Evolutionary conservation across 306 rosid species (phyloP).

Genomic region (Prosopis cineraria): DNA sequence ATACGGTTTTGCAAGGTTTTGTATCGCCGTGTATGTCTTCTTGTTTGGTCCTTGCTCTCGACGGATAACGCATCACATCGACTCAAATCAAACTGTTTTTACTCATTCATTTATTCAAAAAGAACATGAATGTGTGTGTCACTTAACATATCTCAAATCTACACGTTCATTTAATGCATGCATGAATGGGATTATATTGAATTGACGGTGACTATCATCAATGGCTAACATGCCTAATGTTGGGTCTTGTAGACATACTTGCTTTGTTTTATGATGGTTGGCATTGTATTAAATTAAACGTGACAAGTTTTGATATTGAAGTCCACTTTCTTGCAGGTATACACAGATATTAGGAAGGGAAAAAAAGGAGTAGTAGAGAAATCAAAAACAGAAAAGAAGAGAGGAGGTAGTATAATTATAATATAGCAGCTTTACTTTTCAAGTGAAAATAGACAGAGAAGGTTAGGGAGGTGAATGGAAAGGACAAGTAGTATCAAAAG

Average conservation of each 20-base stretch:
- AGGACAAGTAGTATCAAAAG: slow-evolving; percentile 53
- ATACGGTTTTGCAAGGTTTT: slow-evolving; percentile 3
- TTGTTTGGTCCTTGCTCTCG: background rate
- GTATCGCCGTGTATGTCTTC: background rate
- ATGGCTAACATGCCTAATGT: background rate
- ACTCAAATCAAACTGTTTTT: background rate
- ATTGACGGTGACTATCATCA: background rate
- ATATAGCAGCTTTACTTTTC: slow-evolving; percentile 53
- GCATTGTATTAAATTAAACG: background rate
- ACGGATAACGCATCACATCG: background rate
- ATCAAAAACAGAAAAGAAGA: slow-evolving; percentile 5
- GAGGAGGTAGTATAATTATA: background rate
- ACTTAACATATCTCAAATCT: background rate
- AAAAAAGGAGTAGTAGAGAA: slow-evolving; percentile 25
- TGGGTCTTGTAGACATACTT: background rate
- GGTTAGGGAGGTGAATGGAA: slow-evolving; percentile 49
- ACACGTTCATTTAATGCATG: background rate
- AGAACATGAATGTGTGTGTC: background rate
- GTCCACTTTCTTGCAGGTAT: slow-evolving; percentile 48
- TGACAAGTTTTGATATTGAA: slow-evolving; percentile 19
- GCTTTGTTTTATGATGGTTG: background rate
- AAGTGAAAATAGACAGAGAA: slow-evolving; percentile 50
- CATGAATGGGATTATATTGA: background rate
- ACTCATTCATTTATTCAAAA: background rate
- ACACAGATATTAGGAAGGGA: slow-evolving; percentile 31